Conservation (phyloP, 2,329 filamentous ascomycete genomes). For the Colletotrichum navitas region DNA sequence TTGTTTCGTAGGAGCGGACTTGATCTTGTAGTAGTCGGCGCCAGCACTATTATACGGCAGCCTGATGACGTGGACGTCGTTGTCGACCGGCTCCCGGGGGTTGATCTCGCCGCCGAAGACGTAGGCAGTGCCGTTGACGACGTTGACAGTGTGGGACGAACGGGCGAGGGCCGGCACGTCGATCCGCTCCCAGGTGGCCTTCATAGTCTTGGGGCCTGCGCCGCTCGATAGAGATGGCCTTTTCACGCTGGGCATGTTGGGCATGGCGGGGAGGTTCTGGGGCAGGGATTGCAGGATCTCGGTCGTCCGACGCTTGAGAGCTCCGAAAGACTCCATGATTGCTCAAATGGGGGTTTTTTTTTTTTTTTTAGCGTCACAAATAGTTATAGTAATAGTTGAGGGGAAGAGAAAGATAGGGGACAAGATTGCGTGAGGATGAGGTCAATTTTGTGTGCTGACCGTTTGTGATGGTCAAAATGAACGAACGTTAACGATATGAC, state of each 20-base stretch:
- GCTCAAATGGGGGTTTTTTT: not conserved
- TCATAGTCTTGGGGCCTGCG: constrained; percentile 53
- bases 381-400: constrained; percentile 6
- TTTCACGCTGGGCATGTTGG: constrained; percentile 42
- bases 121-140: constrained; percentile 67
- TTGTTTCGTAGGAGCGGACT: constrained; percentile 57
- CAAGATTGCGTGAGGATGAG: constrained; percentile 27
- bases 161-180: constrained; percentile 70
- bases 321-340: constrained; percentile 65
- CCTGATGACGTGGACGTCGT: constrained; percentile 75
- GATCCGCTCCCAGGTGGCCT: constrained; percentile 73
- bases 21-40: constrained; percentile 71
- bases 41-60: constrained; percentile 69
- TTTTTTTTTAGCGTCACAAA: not conserved
- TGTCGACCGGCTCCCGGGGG: constrained; percentile 77
- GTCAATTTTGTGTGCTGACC: constrained; percentile 38
- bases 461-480: constrained; percentile 11
- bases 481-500: constrained; percentile 32
- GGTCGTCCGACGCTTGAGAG: constrained; percentile 67
- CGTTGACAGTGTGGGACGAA: constrained; percentile 79
- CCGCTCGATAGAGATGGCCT: constrained; percentile 42
- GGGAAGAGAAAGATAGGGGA: constrained; percentile 9
- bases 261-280: constrained; percentile 57
- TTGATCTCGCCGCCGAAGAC: constrained; percentile 83
- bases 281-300: constrained; percentile 65